Conservation (phyloP, 75 land plant species). For the Ceratopteris richardii region DNA sequence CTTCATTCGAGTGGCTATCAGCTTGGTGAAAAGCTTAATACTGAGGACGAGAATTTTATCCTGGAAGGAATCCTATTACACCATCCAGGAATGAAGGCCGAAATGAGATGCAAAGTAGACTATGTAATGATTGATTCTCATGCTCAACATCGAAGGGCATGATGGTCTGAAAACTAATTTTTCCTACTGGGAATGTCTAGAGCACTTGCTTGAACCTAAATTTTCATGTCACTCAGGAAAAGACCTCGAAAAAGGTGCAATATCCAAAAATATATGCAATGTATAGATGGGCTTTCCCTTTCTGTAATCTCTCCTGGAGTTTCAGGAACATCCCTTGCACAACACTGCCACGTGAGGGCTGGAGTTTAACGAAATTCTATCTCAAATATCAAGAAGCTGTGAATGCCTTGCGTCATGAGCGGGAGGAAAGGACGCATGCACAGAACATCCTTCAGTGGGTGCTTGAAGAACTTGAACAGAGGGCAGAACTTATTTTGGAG, state of each 20-base stretch:
- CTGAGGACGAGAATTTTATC: slow-evolving; percentile 38
- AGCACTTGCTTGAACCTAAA: slow-evolving; percentile 55
- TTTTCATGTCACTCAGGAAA: not conserved
- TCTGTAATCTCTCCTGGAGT: too few species aligned
- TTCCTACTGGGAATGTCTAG: slow-evolving; percentile 84
- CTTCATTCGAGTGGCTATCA: slow-evolving; percentile 18
- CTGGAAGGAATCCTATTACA: slow-evolving; percentile 40
- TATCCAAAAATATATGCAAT: too few species aligned
- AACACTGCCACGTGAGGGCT: not conserved
- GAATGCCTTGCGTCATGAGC: not conserved
- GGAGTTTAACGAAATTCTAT: too few species aligned
- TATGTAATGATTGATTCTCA: slow-evolving; percentile 62
- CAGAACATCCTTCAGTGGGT: too few species aligned
- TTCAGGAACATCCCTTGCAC: too few species aligned
- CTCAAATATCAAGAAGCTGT: too few species aligned
- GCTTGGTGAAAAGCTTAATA: slow-evolving; percentile 39
- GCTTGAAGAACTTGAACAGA: too few species aligned
- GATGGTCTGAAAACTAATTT: slow-evolving; percentile 68
- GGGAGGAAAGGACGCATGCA: too few species aligned
- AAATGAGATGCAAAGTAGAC: slow-evolving; percentile 54
- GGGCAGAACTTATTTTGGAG: too few species aligned
- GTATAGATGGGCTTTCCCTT: too few species aligned
- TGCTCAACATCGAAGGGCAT: slow-evolving; percentile 49
- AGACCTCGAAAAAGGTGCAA: not conserved
- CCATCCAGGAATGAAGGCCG: slow-evolving; percentile 50